Evolutionary conservation across 768 basidiomycete genomes (phyloP).

Genomic region (Hericium coralloides): DNA sequence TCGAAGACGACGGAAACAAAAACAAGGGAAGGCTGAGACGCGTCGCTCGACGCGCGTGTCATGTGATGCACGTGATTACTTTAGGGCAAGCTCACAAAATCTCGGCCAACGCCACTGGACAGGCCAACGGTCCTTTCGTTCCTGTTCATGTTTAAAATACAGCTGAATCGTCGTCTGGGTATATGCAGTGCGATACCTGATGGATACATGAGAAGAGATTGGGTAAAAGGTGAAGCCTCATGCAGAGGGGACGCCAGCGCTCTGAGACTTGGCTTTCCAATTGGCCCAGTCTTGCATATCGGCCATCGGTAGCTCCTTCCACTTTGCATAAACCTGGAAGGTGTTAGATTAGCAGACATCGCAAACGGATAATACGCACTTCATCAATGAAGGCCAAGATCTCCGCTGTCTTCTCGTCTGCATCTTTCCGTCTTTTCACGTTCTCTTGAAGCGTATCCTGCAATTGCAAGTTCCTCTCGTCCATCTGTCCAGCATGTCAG

Average conservation of each 20-base stretch:
- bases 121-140: neutral
- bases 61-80: neutral
- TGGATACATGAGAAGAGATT: neutral
- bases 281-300: conserved; percentile 42
- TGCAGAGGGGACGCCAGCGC: conserved; percentile 4
- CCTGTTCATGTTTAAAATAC: neutral
- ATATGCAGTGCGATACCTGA: neutral
- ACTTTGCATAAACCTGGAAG: conserved; percentile 38
- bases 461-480: conserved; percentile 42
- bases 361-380: conserved; percentile 25
- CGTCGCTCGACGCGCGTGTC: neutral
- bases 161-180: neutral
- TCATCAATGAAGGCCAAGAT: conserved; percentile 46
- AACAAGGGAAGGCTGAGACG: neutral
- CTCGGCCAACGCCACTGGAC: neutral
- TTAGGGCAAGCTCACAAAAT: neutral
- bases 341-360: conserved; percentile 5
- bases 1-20: neutral
- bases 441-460: conserved; percentile 43
- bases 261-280: conserved; percentile 28
- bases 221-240: neutral
- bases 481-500: conserved; percentile 32
- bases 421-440: conserved; percentile 33
- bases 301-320: conserved; percentile 50
- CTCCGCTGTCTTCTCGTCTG: conserved; percentile 35